Conservation (phyloP, 305 asterid species). For the Fraxinus angustifolia region DNA sequence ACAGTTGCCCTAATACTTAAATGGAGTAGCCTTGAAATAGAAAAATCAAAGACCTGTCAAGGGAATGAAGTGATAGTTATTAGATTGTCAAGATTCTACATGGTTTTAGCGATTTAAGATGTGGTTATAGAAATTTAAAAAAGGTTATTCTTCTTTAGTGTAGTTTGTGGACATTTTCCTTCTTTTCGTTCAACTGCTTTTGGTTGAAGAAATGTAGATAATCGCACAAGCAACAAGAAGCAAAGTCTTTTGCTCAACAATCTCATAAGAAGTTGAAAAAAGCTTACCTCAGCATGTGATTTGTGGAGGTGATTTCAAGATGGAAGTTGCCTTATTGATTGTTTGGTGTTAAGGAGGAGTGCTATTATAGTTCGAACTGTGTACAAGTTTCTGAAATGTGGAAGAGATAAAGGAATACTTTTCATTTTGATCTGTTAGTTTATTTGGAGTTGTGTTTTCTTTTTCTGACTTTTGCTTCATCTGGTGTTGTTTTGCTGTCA, state of each 20-base stretch:
- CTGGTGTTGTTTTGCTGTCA: slow-evolving; percentile 5
- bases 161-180: not conserved
- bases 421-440: not conserved
- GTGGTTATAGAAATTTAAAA: not conserved
- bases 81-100: not conserved
- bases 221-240: not conserved
- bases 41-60: not conserved
- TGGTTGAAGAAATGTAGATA: not conserved
- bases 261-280: not conserved
- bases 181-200: not conserved
- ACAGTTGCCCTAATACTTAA: not conserved
- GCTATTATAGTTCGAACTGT: not conserved
- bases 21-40: not conserved
- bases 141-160: not conserved
- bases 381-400: not conserved
- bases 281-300: not conserved
- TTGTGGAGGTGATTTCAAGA: not conserved
- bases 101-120: not conserved
- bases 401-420: not conserved
- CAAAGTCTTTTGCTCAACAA: not conserved
- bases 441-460: not conserved
- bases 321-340: not conserved
- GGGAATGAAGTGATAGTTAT: not conserved
- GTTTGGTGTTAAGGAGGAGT: not conserved
- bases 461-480: not conserved